Conservation (phyloP, 306 rosid species). For the Prosopis cineraria region DNA sequence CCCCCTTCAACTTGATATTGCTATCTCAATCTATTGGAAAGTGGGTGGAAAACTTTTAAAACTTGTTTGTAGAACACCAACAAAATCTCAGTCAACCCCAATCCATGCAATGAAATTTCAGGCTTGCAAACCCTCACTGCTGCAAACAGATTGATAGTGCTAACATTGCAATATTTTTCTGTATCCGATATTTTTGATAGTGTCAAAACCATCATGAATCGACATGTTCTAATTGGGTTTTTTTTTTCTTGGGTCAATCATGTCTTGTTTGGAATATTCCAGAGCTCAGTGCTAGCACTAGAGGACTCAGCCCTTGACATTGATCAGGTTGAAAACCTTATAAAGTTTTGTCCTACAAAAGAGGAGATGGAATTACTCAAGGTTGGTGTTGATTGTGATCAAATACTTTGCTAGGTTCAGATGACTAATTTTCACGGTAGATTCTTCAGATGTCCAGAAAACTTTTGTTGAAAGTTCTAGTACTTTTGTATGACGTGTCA, state of each 20-base stretch:
- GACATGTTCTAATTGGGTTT: constrained; percentile 25
- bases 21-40: background rate
- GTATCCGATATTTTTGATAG: constrained; percentile 26
- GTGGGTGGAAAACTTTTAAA: background rate
- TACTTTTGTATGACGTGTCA: constrained; percentile 11
- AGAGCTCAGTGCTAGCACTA: constrained; percentile 80
- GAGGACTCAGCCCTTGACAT: constrained; percentile 76
- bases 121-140: background rate
- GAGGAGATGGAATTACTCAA: constrained; percentile 92
- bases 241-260: constrained; percentile 15
- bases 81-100: background rate
- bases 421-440: background rate
- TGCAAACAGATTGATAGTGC: background rate
- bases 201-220: constrained; percentile 23
- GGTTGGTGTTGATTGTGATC: constrained; percentile 46
- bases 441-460: background rate
- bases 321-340: constrained; percentile 88
- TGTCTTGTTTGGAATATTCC: constrained; percentile 39
- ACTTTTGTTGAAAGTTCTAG: background rate
- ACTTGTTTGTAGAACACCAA: background rate
- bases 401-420: constrained; percentile 31
- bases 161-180: background rate
- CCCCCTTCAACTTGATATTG: background rate
- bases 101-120: background rate
- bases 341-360: constrained; percentile 89